phyloP scores from a whole-genome alignment of 2,329 filamentous ascomycete species.

The Colletotrichum brevisporum region DNA sequence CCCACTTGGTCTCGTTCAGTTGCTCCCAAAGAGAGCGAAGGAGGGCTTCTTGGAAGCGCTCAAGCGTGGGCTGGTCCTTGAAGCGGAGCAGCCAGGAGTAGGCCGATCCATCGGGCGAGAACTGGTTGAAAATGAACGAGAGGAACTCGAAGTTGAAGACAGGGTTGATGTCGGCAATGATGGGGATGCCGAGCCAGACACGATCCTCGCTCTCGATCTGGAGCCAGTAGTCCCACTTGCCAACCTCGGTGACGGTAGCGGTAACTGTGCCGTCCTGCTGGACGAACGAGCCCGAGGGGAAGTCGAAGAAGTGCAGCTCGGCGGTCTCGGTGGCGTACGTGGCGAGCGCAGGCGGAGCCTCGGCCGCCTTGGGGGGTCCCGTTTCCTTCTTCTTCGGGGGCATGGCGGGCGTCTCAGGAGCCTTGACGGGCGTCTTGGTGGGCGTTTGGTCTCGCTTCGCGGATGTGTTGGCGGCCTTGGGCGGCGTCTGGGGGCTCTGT shows the following conservation, averaged over 20 bases:
- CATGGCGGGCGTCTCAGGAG: conserved; percentile 49
- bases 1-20: conserved; percentile 94
- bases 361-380: conserved; percentile 68
- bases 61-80: conserved; percentile 83
- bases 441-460: conserved; percentile 58
- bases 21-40: conserved; percentile 99
- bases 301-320: conserved; percentile 95
- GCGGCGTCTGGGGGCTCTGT: conserved; percentile 42
- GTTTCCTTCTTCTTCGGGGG: conserved; percentile 49
- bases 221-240: conserved; percentile 96
- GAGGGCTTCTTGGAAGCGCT: conserved; percentile 91
- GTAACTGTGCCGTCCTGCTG: conserved; percentile 81
- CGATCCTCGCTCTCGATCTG: conserved; percentile 83
- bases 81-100: conserved; percentile 97
- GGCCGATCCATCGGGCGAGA: conserved; percentile 87
- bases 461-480: conserved; percentile 64
- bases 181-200: conserved; percentile 88
- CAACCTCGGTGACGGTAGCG: conserved; percentile 87
- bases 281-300: conserved; percentile 87
- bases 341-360: conserved; percentile 78
- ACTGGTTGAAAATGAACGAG: conserved; percentile 99
- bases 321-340: conserved; percentile 82
- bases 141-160: conserved; percentile 99
- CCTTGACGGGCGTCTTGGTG: conserved; percentile 43
- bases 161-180: conserved; percentile 91